Conservation (phyloP, 2,329 filamentous ascomycete species). For the Aspergillus bombycis region DNA sequence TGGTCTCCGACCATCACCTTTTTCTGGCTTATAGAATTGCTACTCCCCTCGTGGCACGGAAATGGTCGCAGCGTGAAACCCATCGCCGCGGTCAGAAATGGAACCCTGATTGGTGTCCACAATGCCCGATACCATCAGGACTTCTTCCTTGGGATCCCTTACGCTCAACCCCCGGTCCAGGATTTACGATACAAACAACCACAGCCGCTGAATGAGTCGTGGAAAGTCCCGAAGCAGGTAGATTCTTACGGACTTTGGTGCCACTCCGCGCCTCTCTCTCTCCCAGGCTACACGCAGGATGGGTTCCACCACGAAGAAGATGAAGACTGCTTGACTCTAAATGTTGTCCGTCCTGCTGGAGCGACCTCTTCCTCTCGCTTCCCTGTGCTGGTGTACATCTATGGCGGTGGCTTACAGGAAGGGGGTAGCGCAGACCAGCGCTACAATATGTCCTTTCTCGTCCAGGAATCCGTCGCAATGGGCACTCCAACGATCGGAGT, state of each 20-base stretch:
- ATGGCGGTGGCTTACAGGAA: conserved; percentile 48
- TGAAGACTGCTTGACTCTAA: conserved; percentile 29
- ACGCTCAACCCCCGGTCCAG: conserved; percentile 18
- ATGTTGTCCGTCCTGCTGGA: conserved; percentile 23
- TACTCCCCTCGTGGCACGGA: not conserved
- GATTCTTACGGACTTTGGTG: conserved; percentile 11
- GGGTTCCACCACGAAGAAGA: conserved; percentile 10
- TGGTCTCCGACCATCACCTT: not conserved
- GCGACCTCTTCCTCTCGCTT: conserved; percentile 3
- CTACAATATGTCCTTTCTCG: conserved; percentile 64
- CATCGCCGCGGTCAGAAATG: conserved; percentile 10
- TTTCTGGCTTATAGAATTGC: not conserved
- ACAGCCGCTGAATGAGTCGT: conserved; percentile 14
- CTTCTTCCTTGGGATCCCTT: conserved; percentile 24
- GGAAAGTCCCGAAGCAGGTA: conserved; percentile 9
- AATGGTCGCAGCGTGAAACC: not conserved
- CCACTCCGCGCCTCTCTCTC: conserved; percentile 3
- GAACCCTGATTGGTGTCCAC: conserved; percentile 16
- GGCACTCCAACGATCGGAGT: conserved; percentile 55
- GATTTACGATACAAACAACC: conserved; percentile 14
- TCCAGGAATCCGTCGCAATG: conserved; percentile 54
- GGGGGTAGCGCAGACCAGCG: conserved; percentile 30
- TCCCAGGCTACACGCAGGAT: conserved; percentile 7
- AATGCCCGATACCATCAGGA: conserved; percentile 19
- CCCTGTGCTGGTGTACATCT: conserved; percentile 27